Conservation (phyloP, 441 rosid genomes). For the Pelargonium exstipulatum region DNA sequence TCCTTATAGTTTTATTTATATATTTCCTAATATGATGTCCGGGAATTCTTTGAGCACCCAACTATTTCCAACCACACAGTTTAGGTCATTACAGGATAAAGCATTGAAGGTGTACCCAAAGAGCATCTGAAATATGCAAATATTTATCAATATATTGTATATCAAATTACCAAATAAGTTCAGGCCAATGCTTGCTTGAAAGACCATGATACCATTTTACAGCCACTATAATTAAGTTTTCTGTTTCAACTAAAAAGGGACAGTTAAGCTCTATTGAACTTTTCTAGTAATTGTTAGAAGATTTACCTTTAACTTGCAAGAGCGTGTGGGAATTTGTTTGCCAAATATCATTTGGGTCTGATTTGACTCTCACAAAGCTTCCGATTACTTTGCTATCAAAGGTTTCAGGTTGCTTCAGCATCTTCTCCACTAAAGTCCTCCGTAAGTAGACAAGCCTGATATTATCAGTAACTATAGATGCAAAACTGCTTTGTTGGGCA, state of each 20-base stretch:
- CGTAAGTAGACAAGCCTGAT: conserved; percentile 47
- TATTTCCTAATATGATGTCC: too few species aligned
- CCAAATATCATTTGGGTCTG: conserved; percentile 37
- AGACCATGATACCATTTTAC: not conserved
- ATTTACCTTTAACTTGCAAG: conserved; percentile 46
- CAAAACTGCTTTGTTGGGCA: conserved; percentile 31
- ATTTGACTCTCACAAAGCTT: conserved; percentile 47
- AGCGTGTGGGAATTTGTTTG: conserved; percentile 40
- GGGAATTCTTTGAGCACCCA: too few species aligned
- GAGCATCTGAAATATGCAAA: too few species aligned
- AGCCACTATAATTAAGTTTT: not conserved
- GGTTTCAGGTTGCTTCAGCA: conserved; percentile 35
- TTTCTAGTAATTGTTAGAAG: not conserved
- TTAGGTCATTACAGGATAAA: too few species aligned
- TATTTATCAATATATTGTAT: too few species aligned
- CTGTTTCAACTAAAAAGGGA: not conserved
- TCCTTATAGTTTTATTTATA: too few species aligned
- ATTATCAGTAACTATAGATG: conserved; percentile 36
- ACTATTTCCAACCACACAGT: too few species aligned
- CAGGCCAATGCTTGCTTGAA: not conserved
- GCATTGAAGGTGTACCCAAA: too few species aligned
- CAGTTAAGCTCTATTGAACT: not conserved
- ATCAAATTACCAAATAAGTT: too few species aligned
- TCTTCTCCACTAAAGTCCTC: conserved; percentile 43
- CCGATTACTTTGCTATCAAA: conserved; percentile 40